Conservation (phyloP, 805 yeast genomes). For the Candida tammaniensis region DNA sequence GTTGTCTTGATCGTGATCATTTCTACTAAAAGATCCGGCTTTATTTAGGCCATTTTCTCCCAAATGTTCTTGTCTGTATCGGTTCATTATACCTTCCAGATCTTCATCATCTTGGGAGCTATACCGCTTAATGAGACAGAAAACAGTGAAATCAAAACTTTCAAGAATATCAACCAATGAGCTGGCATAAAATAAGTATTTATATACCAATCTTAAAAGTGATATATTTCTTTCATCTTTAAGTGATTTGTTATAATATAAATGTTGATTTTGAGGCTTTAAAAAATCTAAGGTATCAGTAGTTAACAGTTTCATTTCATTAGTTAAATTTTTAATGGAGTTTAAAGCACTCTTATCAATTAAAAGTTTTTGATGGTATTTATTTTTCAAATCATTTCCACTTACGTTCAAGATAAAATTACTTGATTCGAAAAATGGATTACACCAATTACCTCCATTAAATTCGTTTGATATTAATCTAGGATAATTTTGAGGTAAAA, state of each 20-base stretch:
- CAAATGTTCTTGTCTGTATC: conserved; percentile 4
- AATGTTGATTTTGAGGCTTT: conserved; percentile 32
- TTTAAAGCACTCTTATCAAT: conserved; percentile 49
- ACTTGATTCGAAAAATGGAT: conserved; percentile 53
- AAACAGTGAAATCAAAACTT: conserved; percentile 60
- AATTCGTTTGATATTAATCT: conserved; percentile 63
- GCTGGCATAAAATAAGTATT: conserved; percentile 47
- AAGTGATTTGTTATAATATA: conserved; percentile 33
- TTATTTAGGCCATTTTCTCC: neutral
- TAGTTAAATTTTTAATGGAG: conserved; percentile 31
- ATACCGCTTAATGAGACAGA: conserved; percentile 39
- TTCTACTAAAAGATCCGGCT: neutral
- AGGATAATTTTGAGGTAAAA: conserved; percentile 66
- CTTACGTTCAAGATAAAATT: conserved; percentile 38
- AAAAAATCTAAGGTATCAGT: conserved; percentile 42
- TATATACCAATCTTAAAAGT: conserved; percentile 51
- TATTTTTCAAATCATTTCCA: conserved; percentile 42
- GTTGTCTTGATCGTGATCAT: neutral
- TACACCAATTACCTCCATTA: conserved; percentile 79
- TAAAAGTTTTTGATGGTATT: conserved; percentile 43
- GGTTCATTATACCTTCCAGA: conserved; percentile 11
- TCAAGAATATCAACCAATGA: conserved; percentile 53
- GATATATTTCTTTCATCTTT: conserved; percentile 48
- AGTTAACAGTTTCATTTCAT: conserved; percentile 37
- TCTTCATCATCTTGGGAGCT: conserved; percentile 17